These are phyloP conservation scores for Alternaria tenuissima DNA, from an alignment of 2,329 filamentous ascomycete species.

Conservation along the genomic window DNA sequence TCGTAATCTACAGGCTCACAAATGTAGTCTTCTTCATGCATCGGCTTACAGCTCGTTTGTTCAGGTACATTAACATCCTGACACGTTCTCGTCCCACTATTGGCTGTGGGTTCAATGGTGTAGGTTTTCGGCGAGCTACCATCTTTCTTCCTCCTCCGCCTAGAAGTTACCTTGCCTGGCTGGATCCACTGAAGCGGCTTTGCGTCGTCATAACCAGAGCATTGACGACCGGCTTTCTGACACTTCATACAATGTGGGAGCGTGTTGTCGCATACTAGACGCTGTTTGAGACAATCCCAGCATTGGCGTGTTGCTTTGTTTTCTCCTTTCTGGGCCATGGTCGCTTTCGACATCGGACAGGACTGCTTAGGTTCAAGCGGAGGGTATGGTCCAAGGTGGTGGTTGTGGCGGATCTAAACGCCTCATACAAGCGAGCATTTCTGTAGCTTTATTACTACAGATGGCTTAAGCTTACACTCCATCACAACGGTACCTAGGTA, in stretches of 20 bases:
- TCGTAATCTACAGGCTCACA: conserved; percentile 9
- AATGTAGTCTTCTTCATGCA: neutral
- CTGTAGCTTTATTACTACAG: conserved; percentile 35
- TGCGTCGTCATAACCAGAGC: conserved; percentile 43
- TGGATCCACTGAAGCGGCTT: conserved; percentile 47
- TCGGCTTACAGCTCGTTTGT: neutral
- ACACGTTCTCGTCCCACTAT: neutral
- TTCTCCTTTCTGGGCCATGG: conserved; percentile 24
- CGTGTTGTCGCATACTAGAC: conserved; percentile 46
- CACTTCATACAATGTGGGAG: conserved; percentile 45
- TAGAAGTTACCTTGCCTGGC: conserved; percentile 41
- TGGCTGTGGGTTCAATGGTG: neutral
- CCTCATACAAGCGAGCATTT: neutral
- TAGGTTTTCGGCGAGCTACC: conserved; percentile 19
- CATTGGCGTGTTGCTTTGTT: conserved; percentile 40
- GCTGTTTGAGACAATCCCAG: conserved; percentile 45
- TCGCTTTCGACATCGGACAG: neutral
- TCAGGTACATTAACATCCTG: neutral
- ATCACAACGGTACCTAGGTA: neutral
- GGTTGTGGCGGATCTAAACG: neutral
- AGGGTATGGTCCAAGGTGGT: neutral
- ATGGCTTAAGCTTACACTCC: conserved; percentile 9
- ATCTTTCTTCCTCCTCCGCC: conserved; percentile 27
- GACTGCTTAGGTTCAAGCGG: neutral
- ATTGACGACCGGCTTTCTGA: conserved; percentile 37